Evolutionary conservation across 1,284 basidiomycete genomes (phyloP), one percentile per base, ranked within the genome.

Genomic region (Apiotrichum mycotoxinovorans): DNA sequence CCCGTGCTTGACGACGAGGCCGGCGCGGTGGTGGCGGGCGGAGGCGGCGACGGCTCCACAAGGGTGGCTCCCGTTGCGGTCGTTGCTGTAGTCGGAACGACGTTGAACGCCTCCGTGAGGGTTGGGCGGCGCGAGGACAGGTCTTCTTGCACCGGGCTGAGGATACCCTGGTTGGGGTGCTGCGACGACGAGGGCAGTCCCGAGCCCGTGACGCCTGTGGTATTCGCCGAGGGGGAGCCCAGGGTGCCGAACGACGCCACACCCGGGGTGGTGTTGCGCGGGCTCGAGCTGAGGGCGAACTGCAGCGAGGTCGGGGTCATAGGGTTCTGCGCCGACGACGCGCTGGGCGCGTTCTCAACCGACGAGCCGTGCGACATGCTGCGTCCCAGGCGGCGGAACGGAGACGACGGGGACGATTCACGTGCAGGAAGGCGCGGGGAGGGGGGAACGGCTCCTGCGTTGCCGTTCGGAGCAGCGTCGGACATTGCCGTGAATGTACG

Each of bases 401-500:
- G 46, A 7, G 26, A 23, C 4, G 33, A n/a, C 2, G 46, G 46
- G 4, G 46, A 48, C 20, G 9, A 4, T 14, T 48, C 46, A 25
- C 33, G 46, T 20, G 44, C 14, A 25, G 47, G 37, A 2, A 51
- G 25, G 10, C 38, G 49, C 17, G 49, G 38, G 1, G 49, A 40
- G 9, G 38, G 49, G 3, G 49, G 49, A 11, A 40, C 35, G n/a
- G 33, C 38, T 4, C 2, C 15, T 7, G 33, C 17, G 17, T 20
- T 14, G 11, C n/a, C 10, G 26, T 34, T 5, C 11, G n/a, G 20
- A 11, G 43, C 11, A 5, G 23, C 26, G 11, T 49, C 47, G 2
- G 56, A 50, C 33, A 44, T 42, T 15, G 27, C 30, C 14, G 60
- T 56, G 50, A 38, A 55, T 1, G 56, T 56, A 26, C 51, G 53